These are phyloP conservation scores for Astrothelium subdiscretum DNA, from an alignment of 495 filamentous ascomycete genomes.

Conservation along the genomic window DNA sequence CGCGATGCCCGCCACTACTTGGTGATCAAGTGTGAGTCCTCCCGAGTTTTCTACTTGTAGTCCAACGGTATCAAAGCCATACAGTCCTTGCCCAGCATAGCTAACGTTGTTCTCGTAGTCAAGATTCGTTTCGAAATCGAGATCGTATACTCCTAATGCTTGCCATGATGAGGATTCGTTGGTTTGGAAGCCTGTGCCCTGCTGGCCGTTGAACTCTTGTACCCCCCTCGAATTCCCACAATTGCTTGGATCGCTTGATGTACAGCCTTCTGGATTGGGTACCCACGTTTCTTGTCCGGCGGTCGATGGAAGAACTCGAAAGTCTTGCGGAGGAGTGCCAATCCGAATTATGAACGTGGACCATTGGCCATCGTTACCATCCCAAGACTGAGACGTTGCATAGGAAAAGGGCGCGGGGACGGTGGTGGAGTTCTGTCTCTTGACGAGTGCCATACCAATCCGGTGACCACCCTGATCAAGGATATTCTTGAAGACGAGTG, in stretches of 20 bases:
- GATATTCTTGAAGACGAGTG: not conserved
- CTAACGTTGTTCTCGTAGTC: conserved; percentile 19
- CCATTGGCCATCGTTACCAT: conserved; percentile 45
- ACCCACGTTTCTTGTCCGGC: conserved; percentile 35
- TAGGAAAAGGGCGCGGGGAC: conserved; percentile 6
- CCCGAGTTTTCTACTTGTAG: conserved; percentile 30
- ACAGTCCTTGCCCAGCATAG: conserved; percentile 22
- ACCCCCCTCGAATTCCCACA: conserved; percentile 5
- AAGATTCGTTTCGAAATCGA: conserved; percentile 23
- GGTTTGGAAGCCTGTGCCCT: conserved; percentile 12
- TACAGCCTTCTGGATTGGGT: conserved; percentile 25
- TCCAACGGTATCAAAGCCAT: conserved; percentile 41
- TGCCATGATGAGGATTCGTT: conserved; percentile 21
- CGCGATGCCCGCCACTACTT: conserved; percentile 37
- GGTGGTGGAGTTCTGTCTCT: conserved; percentile 1
- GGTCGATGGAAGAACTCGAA: conserved; percentile 37
- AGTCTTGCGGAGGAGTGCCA: conserved; percentile 37
- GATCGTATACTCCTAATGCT: conserved; percentile 18
- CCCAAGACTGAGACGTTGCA: conserved; percentile 31
- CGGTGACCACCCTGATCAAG: not conserved
- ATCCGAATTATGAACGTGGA: conserved; percentile 39
- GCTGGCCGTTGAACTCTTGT: conserved; percentile 1
- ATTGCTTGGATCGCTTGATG: conserved; percentile 13
- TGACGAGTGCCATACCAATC: not conserved
- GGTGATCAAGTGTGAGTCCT: conserved; percentile 35